phyloP scores from a whole-genome alignment of 768 basidiomycete genomes.

The Suillus americanus region DNA sequence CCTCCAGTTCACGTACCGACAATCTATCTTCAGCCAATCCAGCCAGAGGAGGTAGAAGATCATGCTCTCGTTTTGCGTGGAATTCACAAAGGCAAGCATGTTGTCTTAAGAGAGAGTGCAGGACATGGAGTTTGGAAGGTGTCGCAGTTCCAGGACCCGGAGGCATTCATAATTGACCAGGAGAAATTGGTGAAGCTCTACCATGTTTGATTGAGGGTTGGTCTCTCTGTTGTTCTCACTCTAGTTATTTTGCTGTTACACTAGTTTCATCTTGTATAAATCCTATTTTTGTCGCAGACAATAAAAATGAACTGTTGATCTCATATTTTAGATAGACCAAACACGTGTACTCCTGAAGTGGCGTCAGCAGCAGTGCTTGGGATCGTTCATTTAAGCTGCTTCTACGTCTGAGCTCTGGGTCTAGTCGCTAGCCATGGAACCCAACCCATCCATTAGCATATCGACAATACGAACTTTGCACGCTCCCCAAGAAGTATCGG shows the following conservation, averaged over 20 bases:
- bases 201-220: conserved; percentile 1
- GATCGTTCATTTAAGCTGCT: background rate
- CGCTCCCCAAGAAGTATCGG: conserved; percentile 21
- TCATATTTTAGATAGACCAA: conserved; percentile 15
- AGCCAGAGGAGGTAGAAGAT: conserved; percentile 40
- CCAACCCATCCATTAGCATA: conserved; percentile 33
- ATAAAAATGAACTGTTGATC: conserved; percentile 1
- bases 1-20: conserved; percentile 39
- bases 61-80: conserved; percentile 53
- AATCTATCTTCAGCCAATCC: conserved; percentile 41
- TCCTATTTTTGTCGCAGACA: background rate
- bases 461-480: conserved; percentile 39
- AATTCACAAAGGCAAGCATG: conserved; percentile 38
- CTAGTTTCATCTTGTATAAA: background rate
- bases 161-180: conserved; percentile 15
- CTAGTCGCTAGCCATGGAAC: conserved; percentile 25
- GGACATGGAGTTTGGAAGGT: conserved; percentile 30
- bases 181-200: conserved; percentile 28
- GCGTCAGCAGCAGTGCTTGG: background rate
- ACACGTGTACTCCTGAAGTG: conserved; percentile 30
- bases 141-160: conserved; percentile 14
- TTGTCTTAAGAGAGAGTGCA: conserved; percentile 43
- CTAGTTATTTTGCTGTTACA: background rate
- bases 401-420: background rate
- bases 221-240: background rate